Base-by-base conservation (phyloP, 1,284 basidiomycete species). In the Apiotrichum porosum region DNA sequence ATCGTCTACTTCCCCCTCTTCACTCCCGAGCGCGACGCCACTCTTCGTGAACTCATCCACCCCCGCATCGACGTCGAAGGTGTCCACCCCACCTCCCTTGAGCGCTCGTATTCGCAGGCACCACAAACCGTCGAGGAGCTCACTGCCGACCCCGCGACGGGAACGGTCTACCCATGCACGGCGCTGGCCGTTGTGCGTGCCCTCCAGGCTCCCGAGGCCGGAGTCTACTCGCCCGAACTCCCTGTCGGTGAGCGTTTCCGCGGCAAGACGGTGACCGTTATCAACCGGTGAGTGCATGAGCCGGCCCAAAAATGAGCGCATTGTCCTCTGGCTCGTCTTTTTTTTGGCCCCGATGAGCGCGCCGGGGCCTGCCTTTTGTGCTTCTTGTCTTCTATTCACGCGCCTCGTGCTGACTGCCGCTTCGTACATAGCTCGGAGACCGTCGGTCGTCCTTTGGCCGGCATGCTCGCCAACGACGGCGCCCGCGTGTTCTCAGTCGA, bases 401-500 rank as follows among this genome's bases (percentile, higher is more conserved):
- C 24, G 23, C 28, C 14, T 59, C 17, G 33, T 22, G 32, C 36
- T 52, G 18, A 45, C 38, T 28, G 26, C 26, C 6, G 6, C 26
- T 28, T 31, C 12, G 14, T n/a, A n/a, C n/a, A n/a, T 47, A 91
- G 91, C 54, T 95, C 90, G 34, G 94, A 97, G 71, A 94, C 97
- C 18, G 94, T 97, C 18, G 94, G 94, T 21, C 80, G 94, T 45
- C 94, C 94, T 3, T 79, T 97, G 9, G 94, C 92, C 0, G 94
- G 93, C 4, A 77, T 97, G 42, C 80, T 97, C 36, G 83, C 92
- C 13, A 97, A 97, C 68, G 94, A 97, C 66, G 94, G 94, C 32
- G 93, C 93, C 3, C 81, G 90, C 10, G 94, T 97, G 2, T 86
- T 94, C 67, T 92, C 88, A 9, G 88, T 89, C 19, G 94, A 98